phyloP scores from a whole-genome alignment of 345 rosid species.

The Linum trigynum region DNA sequence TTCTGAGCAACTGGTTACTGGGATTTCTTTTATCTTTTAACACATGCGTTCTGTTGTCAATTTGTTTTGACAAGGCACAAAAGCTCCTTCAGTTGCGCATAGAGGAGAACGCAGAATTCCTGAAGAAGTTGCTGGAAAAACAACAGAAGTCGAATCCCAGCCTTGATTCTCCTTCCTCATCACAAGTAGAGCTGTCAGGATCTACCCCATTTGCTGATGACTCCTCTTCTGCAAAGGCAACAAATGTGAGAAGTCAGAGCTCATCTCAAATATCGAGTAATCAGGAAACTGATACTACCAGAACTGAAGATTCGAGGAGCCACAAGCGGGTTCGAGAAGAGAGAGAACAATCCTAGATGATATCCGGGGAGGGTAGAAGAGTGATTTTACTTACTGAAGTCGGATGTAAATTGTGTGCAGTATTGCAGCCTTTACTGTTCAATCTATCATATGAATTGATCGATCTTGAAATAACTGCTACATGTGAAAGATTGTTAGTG shows the following conservation, averaged over 20 bases:
- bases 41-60: not conserved
- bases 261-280: not conserved
- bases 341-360: not conserved
- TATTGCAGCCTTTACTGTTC: too few species aligned
- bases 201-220: not conserved
- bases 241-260: not conserved
- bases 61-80: constrained; percentile 21
- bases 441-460: not conserved
- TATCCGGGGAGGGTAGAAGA: not conserved
- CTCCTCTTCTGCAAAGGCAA: not conserved
- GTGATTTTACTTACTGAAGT: not conserved
- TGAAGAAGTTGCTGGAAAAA: constrained; percentile 26
- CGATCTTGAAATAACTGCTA: too few species aligned
- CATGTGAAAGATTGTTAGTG: too few species aligned
- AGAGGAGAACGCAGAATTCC: constrained; percentile 22
- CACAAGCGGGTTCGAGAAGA: constrained; percentile 2
- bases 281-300: not conserved
- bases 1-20: too few species aligned
- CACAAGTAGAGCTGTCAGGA: not conserved
- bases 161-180: not conserved
- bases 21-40: too few species aligned
- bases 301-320: not conserved
- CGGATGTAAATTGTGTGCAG: not conserved
- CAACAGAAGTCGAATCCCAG: constrained; percentile 11
- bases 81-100: constrained; percentile 24